Evolutionary conservation across 2,329 filamentous ascomycete genomes (phyloP).

Genomic region (Daldinia sp.): DNA sequence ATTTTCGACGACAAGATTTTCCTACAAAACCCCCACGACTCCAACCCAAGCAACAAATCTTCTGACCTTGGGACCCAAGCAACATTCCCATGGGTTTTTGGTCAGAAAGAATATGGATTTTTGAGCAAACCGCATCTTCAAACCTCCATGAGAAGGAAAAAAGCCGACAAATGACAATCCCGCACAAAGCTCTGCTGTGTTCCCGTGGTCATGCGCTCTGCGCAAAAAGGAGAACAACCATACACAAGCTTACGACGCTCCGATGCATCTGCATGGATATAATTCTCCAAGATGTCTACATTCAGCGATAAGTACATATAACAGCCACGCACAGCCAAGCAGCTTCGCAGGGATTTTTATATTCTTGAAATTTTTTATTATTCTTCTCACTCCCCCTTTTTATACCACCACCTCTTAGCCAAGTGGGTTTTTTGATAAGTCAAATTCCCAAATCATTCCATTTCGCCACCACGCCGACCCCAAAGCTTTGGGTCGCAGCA

Average conservation of each 20-base stretch:
- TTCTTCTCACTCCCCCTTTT: background rate
- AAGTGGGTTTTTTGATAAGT: slow-evolving; percentile 15
- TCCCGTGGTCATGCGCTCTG: slow-evolving; percentile 7
- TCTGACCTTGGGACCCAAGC: background rate
- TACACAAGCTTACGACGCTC: slow-evolving; percentile 16
- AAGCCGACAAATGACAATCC: slow-evolving; percentile 19
- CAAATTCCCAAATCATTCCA: background rate
- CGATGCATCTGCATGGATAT: slow-evolving; percentile 26
- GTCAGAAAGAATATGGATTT: slow-evolving; percentile 5
- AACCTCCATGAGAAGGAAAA: slow-evolving; percentile 17
- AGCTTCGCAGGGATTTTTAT: slow-evolving; percentile 8
- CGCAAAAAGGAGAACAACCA: slow-evolving; percentile 11
- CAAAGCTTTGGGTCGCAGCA: slow-evolving; percentile 14
- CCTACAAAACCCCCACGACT: slow-evolving; percentile 13
- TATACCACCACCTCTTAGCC: background rate
- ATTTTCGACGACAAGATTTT: background rate
- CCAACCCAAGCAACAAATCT: background rate
- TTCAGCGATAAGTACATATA: slow-evolving; percentile 29
- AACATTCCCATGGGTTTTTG: slow-evolving; percentile 11
- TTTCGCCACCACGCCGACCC: slow-evolving; percentile 22
- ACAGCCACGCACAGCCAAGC: background rate
- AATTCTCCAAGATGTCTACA: slow-evolving; percentile 17
- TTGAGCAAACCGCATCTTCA: slow-evolving; percentile 18
- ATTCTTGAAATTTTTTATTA: background rate
- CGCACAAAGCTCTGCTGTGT: slow-evolving; percentile 6